Base-by-base conservation (phyloP, 1,284 basidiomycete genomes). In the Puccinia triticina region DNA sequence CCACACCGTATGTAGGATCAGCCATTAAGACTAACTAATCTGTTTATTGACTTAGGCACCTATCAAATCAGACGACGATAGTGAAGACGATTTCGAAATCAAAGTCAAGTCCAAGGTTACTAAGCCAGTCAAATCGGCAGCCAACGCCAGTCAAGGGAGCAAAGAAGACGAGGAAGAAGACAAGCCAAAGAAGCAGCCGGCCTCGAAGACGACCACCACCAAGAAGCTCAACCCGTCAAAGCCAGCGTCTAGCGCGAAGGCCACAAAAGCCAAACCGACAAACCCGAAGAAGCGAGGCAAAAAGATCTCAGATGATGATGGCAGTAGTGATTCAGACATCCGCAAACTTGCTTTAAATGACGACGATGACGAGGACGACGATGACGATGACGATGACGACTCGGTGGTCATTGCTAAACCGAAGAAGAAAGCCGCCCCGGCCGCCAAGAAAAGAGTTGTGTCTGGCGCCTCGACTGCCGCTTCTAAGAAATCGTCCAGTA, bases 51-150 rank as follows among this genome's bases (percentile, higher is more conserved):
- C 32, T 4, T 69, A 71, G 50, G 46, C 43, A 64, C 26, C 48
- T 57, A n/a, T 48, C 21, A n/a, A 34, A 69, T 43, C 34, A 37
- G 77, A 55, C 32, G 64, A 55, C 43, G 61, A 71, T 2, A 50
- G 69, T 53, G 48, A 71, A 32, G 26, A 69, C 32, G 55, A 61
- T 21, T 40, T 50, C 50, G 77, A 79, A 50, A 71, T 59, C 46
- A 61, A 69, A 26, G 77, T 61, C 50, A 61, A 77, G 43, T 40
- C 57, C 12, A 64, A 64, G 34, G 61, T 4, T 12, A 50, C 26
- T 43, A 61, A 77, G 29, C 2, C 21, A 18, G 53, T 46, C 40
- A 43, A 66, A 77, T 21, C 23, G 29, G 46, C 29, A 26, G 40
- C 18, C 3, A 43, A 23, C 18, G 26, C 64, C 21, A 43, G 64